A percentile compares a stretch with the other conserved stretches of the same genome.
Evolutionary conservation across 371 early-diverging fungal species (phyloP).

Genomic region (Mucor plumbeus): DNA sequence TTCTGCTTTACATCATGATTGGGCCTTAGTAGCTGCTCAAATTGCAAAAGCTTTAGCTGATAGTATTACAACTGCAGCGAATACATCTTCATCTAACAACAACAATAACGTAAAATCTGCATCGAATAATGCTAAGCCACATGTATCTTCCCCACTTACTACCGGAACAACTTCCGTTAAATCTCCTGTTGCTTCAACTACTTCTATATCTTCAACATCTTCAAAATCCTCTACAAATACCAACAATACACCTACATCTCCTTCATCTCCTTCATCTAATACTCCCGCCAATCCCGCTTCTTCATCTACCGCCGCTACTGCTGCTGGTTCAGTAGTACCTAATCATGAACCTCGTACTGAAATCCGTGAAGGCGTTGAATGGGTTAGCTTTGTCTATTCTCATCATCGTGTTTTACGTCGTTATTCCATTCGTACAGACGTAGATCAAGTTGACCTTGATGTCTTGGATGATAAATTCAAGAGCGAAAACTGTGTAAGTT

Average conservation of each 20-base stretch:
- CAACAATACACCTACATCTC: background rate
- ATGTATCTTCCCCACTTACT: background rate
- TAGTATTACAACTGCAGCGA: conserved; percentile 20
- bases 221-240: conserved; percentile 1
- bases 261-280: background rate
- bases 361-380: conserved; percentile 61
- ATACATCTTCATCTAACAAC: background rate
- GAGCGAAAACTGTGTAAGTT: conserved; percentile 41
- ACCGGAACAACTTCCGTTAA: conserved; percentile 14
- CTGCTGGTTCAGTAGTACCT: conserved; percentile 22
- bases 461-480: conserved; percentile 36
- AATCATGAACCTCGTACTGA: conserved; percentile 36
- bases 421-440: conserved; percentile 78
- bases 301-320: background rate
- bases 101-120: conserved; percentile 11
- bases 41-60: conserved; percentile 35
- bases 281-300: conserved; percentile 11
- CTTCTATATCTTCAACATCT: background rate
- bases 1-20: conserved; percentile 25
- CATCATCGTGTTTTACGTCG: conserved; percentile 59
- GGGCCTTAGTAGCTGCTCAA: conserved; percentile 35
- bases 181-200: background rate
- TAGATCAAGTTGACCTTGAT: conserved; percentile 62
- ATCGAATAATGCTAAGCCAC: conserved; percentile 19
- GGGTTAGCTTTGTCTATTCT: conserved; percentile 68